phyloP scores from a whole-genome alignment of 2,329 filamentous ascomycete species.

The Neopestalotiopsis sp. region DNA sequence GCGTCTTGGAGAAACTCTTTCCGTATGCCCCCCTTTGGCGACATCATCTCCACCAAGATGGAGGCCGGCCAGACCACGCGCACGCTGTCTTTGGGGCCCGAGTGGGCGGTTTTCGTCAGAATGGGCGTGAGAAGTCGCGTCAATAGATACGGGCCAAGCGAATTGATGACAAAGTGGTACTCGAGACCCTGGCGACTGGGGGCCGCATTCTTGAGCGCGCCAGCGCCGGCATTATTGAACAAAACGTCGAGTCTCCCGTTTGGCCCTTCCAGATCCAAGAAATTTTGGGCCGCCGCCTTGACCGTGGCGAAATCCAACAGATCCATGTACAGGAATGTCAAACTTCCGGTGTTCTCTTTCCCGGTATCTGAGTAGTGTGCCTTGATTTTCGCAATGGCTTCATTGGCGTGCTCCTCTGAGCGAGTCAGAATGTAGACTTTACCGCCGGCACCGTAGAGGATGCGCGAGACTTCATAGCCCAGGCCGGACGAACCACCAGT shows the following conservation, averaged over 20 bases:
- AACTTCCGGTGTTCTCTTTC: constrained; percentile 18
- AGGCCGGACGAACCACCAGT: constrained; percentile 43
- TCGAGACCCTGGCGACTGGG: constrained; percentile 27
- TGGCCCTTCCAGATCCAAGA: constrained; percentile 22
- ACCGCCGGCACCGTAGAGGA: constrained; percentile 55
- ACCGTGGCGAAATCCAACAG: constrained; percentile 27
- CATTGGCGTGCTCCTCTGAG: constrained; percentile 26
- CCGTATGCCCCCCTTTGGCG: constrained; percentile 25
- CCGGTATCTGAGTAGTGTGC: constrained; percentile 19
- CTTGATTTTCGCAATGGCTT: constrained; percentile 27
- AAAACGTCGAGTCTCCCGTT: constrained; percentile 28
- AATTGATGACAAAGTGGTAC: constrained; percentile 30
- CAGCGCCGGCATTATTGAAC: constrained; percentile 32
- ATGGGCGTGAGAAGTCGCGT: constrained; percentile 27
- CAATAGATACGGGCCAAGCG: constrained; percentile 25
- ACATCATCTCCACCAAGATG: constrained; percentile 27
- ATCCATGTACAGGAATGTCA: constrained; percentile 29
- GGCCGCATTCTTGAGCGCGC: constrained; percentile 26
- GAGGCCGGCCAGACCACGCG: constrained; percentile 30
- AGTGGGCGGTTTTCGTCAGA: constrained; percentile 25
- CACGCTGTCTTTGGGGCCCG: constrained; percentile 21
- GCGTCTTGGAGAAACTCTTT: constrained; percentile 23
- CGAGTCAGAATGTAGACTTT: constrained; percentile 58
- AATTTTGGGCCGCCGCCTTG: constrained; percentile 22
- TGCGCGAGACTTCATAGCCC: constrained; percentile 52